Base-by-base conservation (phyloP, 768 basidiomycete genomes). In the Tricholoma flavovirens region DNA sequence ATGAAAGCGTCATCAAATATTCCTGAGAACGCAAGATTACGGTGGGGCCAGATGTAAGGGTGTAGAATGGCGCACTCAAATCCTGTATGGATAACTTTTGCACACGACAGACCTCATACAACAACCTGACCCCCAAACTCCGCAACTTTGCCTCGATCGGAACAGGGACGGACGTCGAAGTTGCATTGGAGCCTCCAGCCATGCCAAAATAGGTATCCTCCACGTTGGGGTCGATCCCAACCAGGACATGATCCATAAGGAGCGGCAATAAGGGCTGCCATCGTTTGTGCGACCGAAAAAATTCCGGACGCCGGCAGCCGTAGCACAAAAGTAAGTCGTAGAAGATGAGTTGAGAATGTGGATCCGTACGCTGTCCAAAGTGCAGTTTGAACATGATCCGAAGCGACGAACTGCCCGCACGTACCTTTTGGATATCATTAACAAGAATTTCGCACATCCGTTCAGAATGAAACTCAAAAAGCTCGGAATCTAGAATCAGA, bases 71-170 rank as follows among this genome's bases (percentile, higher is more conserved):
- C 88, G 60, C 64, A 92, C 93, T 77, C n/a, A 98, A 72, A 69
- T 97, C 95, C 49, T 80, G 79, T 15, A 81, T 69, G 7, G 84
- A 82, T 57, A 96, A 70, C 61, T 89, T 92, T 69, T 96, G 94
- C 51, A 97, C 88, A 51, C 93, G 78, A 69, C 93, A 95, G 6
- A 98, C 87, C 72, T 98, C 94, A 62, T 98, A 99, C 56, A 99
- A 75, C 33, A 96, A 67, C 56, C 79, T 78, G 14, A 92, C 80
- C 30, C 87, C 79, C 33, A 95, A 75, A 52, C 82, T 72, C 63
- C 90, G 75, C 29, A 98, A 71, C 62, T 90, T 88, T 19, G 86
- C 89, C 68, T 96, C 94, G 58, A 96, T 93, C 11, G 90, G 88
- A 15, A 90, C 76, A 50, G 80, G 68, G 22, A 82, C 77, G 17